Percentiles rank a stretch among this genome's conserved stretches.
These are phyloP conservation scores for Aphanomyces astaci DNA, from an alignment of 352 stramenopile genomes.

Conservation along the genomic window DNA sequence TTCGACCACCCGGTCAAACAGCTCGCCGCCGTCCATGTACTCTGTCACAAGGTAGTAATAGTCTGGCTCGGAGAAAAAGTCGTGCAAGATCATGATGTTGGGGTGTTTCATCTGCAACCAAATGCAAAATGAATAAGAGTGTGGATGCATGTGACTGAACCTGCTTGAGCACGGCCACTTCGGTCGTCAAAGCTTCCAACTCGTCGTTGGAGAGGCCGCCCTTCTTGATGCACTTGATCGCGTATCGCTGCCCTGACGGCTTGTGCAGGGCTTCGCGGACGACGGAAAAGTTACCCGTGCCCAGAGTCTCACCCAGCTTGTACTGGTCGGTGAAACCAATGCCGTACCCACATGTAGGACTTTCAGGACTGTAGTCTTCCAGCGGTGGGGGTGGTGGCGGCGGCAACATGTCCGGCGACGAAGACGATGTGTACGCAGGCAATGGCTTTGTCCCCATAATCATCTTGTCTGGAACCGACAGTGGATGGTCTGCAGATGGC, in stretches of 20 bases:
- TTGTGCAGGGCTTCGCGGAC: constrained; percentile 80
- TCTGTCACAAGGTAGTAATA: constrained; percentile 98
- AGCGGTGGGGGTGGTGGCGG: neutral
- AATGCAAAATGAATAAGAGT: constrained; percentile 19
- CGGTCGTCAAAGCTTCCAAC: constrained; percentile 78
- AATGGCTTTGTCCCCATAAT: neutral
- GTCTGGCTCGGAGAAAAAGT: constrained; percentile 90
- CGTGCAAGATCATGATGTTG: constrained; percentile 89
- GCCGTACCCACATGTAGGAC: neutral
- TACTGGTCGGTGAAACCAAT: constrained; percentile 74
- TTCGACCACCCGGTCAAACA: constrained; percentile 81
- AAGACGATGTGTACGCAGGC: neutral
- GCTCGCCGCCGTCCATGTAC: constrained; percentile 89
- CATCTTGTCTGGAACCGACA: neutral
- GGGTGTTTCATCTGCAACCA: constrained; percentile 81
- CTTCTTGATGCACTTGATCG: constrained; percentile 90
- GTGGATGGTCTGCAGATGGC: neutral
- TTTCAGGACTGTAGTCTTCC: neutral
- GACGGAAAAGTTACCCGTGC: constrained; percentile 85
- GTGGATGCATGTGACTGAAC: constrained; percentile 26
- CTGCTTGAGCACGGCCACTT: constrained; percentile 81
- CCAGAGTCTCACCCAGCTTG: constrained; percentile 78
- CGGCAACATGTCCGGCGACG: neutral
- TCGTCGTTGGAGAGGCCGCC: constrained; percentile 77
- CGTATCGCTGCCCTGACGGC: constrained; percentile 71